Percentiles rank a stretch among this genome's conserved stretches.
phyloP scores from a whole-genome alignment of 805 yeast genomes.

The Saccharomycopsis fibuligera region DNA sequence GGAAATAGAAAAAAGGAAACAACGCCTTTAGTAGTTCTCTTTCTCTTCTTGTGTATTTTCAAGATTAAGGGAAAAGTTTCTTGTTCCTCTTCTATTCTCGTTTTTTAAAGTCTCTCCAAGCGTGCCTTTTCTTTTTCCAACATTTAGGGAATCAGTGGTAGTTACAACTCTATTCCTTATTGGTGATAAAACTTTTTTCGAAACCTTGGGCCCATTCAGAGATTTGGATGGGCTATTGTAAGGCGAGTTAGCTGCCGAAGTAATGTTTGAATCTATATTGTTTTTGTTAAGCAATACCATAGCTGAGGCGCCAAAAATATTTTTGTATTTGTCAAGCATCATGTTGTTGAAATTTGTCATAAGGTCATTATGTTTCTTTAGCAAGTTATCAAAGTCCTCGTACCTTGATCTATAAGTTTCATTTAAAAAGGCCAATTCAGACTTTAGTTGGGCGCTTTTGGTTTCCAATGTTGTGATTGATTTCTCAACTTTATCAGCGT shows the following conservation, averaged over 20 bases:
- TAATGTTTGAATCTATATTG: neutral
- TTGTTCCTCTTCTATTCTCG: neutral
- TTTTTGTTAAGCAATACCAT: slow-evolving; percentile 13
- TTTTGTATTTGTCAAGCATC: slow-evolving; percentile 18
- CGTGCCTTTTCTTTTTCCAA: neutral
- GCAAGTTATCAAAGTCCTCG: slow-evolving; percentile 7
- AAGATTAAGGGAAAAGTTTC: neutral
- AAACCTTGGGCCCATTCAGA: neutral
- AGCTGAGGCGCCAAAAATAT: slow-evolving; percentile 18
- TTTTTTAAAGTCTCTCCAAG: neutral
- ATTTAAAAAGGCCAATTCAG: slow-evolving; percentile 10
- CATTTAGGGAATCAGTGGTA: neutral
- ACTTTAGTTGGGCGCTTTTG: slow-evolving; percentile 1
- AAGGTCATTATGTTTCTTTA: slow-evolving; percentile 6
- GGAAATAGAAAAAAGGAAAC: neutral
- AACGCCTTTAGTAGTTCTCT: neutral
- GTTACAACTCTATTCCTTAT: slow-evolving; percentile 9
- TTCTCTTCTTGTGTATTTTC: neutral
- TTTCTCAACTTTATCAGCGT: neutral
- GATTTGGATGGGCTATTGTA: slow-evolving; percentile 2
- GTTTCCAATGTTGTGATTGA: neutral
- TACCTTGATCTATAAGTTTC: slow-evolving; percentile 7
- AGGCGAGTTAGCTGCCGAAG: neutral
- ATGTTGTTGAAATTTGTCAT: slow-evolving; percentile 10
- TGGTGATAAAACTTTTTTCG: slow-evolving; percentile 9